A percentile compares a stretch with the other conserved stretches of the same genome.
phyloP scores from a whole-genome alignment of 2,329 filamentous ascomycete genomes.

The Xylariaceae sp. region DNA sequence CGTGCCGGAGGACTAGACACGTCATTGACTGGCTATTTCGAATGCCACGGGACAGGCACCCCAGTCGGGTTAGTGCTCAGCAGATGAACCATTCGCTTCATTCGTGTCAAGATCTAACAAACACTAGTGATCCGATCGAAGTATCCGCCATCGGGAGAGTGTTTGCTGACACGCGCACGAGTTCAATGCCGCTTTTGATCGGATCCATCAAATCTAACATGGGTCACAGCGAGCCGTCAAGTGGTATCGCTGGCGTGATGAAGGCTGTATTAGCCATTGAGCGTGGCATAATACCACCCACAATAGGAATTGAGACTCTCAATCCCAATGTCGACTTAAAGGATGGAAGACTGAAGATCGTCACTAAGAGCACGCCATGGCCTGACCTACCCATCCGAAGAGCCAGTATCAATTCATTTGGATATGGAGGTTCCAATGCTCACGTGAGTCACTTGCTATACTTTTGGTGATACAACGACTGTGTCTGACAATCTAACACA shows the following conservation, averaged over 20 bases:
- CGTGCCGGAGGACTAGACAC: constrained; percentile 19
- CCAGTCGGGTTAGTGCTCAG: constrained; percentile 34
- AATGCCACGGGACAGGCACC: constrained; percentile 46
- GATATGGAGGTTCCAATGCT: constrained; percentile 28
- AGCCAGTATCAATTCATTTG: constrained; percentile 29
- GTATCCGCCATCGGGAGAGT: constrained; percentile 41
- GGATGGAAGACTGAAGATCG: constrained; percentile 8
- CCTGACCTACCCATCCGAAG: constrained; percentile 6
- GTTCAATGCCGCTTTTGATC: background rate
- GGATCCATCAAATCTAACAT: constrained; percentile 21
- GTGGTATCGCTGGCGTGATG: constrained; percentile 22
- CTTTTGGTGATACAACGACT: too few relatives aligned
- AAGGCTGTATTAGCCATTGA: constrained; percentile 25
- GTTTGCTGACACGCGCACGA: background rate
- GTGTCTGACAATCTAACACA: background rate
- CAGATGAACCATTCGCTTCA: too few relatives aligned
- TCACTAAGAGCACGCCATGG: constrained; percentile 4
- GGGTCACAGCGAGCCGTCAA: constrained; percentile 22
- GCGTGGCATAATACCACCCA: constrained; percentile 23
- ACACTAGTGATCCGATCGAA: constrained; percentile 46
- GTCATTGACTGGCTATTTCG: constrained; percentile 20
- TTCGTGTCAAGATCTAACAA: too few relatives aligned
- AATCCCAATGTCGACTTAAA: constrained; percentile 24
- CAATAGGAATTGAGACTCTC: constrained; percentile 15
- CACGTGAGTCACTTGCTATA: too few relatives aligned